Base-by-base conservation (phyloP, 306 rosid species). In the Lagenaria siceraria region DNA sequence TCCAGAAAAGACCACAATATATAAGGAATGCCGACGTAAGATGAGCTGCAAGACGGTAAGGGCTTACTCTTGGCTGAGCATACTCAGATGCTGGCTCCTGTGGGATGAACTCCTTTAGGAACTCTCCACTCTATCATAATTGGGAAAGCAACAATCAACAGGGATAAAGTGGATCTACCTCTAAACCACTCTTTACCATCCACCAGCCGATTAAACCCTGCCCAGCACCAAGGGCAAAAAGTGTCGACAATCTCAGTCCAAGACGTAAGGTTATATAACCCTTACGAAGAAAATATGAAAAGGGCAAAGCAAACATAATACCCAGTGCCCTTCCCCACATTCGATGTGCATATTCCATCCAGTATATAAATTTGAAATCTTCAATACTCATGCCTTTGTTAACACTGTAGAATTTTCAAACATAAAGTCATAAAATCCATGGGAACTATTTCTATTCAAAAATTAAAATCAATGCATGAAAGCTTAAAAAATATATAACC, bases 301-400 rank as follows among this genome's bases (percentile, higher is more conserved):
- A 94, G n/a, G 98, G 97, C 83, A 91, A 87, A 33, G 89, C 96
- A 81, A 94, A 94, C 87, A 91, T 86, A 68, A 90, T 19, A 59
- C 96, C 98, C 58, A 90, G 72, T 19, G 86, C 94, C 86, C 98
- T 92, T 80, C 98, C 98, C 98, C 98, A 90, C 98, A 92, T 92
- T 24, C 98, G 92, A 85, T 93, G 98, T 77, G 95, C 96, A 80
- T 93, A 93, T 59, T 89, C 97, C 87, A 86, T 86, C 89, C 89
- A 86, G 76, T 78, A 86, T 65, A 86, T 86, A 61, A 83, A 86
- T 77, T 86, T 83, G 83, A 86, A 86, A 29, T 86, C 83, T 51
- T 83, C 85, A 56, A 83, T 77, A 63, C 83, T 79, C 87, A 86
- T 86, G 53, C 89, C 87, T 76, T 42, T 78, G 74, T 86, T 83